Percentiles rank a stretch among this genome's conserved stretches.
phyloP scores from a whole-genome alignment of 352 stramenopile genomes.

The Thalassiosira mediterranea region DNA sequence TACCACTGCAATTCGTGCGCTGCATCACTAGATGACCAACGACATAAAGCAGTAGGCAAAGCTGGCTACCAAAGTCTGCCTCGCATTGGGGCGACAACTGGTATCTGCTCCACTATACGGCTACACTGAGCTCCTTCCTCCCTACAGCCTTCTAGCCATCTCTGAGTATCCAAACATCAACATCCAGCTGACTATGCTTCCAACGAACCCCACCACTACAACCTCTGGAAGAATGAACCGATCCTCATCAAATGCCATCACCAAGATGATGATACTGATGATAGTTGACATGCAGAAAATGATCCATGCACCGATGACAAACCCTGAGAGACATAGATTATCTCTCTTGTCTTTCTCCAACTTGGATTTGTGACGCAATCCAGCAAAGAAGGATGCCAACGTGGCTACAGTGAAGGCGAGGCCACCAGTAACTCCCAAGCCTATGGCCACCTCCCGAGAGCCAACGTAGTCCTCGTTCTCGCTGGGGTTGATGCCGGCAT shows the following conservation, averaged over 20 bases:
- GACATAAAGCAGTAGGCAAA: too few species aligned
- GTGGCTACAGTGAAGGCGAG: slow-evolving; percentile 4
- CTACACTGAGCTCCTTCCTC: too few species aligned
- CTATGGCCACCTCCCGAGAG: slow-evolving; percentile 5
- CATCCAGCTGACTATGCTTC: slow-evolving; percentile 11
- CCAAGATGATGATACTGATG: slow-evolving; percentile 12
- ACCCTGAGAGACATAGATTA: slow-evolving; percentile 5
- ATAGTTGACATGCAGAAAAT: slow-evolving; percentile 10
- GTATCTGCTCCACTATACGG: too few species aligned
- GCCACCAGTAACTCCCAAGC: not conserved
- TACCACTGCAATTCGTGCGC: too few species aligned
- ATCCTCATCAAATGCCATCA: slow-evolving; percentile 19
- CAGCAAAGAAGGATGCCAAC: slow-evolving; percentile 4
- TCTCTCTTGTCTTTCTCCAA: not conserved
- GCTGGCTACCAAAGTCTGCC: too few species aligned
- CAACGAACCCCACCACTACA: slow-evolving; percentile 5
- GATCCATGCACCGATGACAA: slow-evolving; percentile 23
- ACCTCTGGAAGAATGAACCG: slow-evolving; percentile 2
- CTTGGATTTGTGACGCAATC: slow-evolving; percentile 8
- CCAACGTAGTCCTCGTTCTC: slow-evolving; percentile 16
- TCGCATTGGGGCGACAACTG: too few species aligned
- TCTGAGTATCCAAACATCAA: slow-evolving; percentile 30
- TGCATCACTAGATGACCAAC: too few species aligned
- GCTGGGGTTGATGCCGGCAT: not conserved
- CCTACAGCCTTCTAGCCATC: slow-evolving; percentile 14